Base-by-base conservation (phyloP, 1,139 yeast species). In the Saccharomycopsis crataegensis region DNA sequence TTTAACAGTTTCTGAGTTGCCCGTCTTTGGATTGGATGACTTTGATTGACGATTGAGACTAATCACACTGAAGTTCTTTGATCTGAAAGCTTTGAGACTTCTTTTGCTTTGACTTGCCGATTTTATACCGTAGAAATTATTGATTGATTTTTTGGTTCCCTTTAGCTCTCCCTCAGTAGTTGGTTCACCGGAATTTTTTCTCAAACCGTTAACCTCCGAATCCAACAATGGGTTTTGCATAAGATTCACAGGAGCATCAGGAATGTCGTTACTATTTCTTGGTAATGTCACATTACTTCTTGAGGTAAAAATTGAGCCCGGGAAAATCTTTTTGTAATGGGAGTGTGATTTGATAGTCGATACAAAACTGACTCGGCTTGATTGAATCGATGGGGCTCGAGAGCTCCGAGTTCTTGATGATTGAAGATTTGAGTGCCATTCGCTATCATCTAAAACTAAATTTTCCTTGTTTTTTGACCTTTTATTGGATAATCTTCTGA, bases 301-400 rank as follows among this genome's bases (percentile, higher is more conserved):
- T 22, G 28, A 22, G 28, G 28, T 22, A 22, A 22, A 22, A 22
- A 22, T 22, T 22, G 28, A 22, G 2, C 28, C 28, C 28, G 28
- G 28, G 28, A 22, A 22, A 22, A 22, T 36, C 40, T 36, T 36
- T 36, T n/a, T 36, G 40, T 36, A 5, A 11, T 36, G 5, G 5
- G n/a, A 36, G 40, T 11, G 40, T n/a, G 11, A 48, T 37, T 41
- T 31, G 17, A 12, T 16, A 11, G 42, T 33, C 5, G 51, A 48
- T 22, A 28, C 28, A 38, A 45, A 50, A 45, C 52, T 50, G 6
- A 17, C 22, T 44, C 52, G 34, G 37, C 52, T 50, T 14, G 49
- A 40, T 16, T 12, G 31, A 16, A 32, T 36, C 11, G 50, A 48
- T 12, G 22, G 31, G 8, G 36, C 9, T 31, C 50, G 8, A n/a